Evolutionary conservation across 1,284 basidiomycete genomes (phyloP).

Genomic region (Fomes fomentarius): DNA sequence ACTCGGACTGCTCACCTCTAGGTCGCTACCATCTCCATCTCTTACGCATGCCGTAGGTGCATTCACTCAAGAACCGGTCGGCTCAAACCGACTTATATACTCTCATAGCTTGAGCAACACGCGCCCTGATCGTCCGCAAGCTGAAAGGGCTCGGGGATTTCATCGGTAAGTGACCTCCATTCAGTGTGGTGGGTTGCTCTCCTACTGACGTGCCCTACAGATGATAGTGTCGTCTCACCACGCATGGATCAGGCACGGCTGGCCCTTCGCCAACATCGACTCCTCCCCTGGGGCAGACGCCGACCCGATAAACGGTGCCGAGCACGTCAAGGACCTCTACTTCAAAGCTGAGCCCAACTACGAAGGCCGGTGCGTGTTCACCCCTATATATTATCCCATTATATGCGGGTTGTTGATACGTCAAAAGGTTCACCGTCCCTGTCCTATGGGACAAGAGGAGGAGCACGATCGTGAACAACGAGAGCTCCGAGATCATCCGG

Average conservation of each 20-base stretch:
- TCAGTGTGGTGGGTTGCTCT: no score
- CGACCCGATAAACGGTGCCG: slow-evolving; percentile 72
- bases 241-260: slow-evolving; percentile 83
- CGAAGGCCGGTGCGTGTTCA: slow-evolving; percentile 53
- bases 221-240: slow-evolving; percentile 67
- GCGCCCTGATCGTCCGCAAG: slow-evolving; percentile 86
- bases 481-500: slow-evolving; percentile 92
- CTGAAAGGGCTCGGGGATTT: slow-evolving; percentile 91
- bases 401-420: neutral
- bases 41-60: slow-evolving; percentile 74
- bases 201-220: slow-evolving; percentile 4
- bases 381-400: neutral
- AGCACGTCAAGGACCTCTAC: slow-evolving; percentile 89
- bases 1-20: no score
- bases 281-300: slow-evolving; percentile 71
- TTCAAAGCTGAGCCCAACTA: slow-evolving; percentile 76
- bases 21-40: slow-evolving; percentile 91
- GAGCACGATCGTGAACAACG: slow-evolving; percentile 93
- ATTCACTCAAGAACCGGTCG: no score
- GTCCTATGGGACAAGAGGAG: slow-evolving; percentile 93
- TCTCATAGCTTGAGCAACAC: slow-evolving; percentile 89
- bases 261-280: slow-evolving; percentile 83
- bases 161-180: slow-evolving; percentile 63
- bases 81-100: no score
- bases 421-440: slow-evolving; percentile 77